Conservation (phyloP, 2,329 filamentous ascomycete species). For the Cladosporium sp. region DNA sequence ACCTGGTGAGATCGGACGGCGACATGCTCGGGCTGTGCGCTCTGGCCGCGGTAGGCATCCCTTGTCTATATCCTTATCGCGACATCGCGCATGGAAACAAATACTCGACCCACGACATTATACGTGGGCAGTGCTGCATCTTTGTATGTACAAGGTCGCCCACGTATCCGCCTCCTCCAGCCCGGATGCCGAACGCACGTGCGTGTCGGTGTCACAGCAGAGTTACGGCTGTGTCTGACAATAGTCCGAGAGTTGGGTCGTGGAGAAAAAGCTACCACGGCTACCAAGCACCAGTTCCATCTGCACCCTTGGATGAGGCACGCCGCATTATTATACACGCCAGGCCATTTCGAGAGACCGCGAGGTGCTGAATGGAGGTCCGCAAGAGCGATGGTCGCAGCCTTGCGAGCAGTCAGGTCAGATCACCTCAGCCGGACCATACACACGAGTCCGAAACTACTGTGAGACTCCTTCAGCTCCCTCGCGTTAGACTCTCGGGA, state of each 20-base stretch:
- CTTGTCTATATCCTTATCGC: constrained; percentile 1
- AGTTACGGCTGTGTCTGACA: background rate
- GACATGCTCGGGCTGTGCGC: too few relatives aligned
- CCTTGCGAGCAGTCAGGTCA: background rate
- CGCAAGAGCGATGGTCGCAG: background rate
- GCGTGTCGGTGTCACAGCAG: constrained; percentile 4
- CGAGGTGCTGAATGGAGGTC: too few relatives aligned
- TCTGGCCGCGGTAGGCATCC: constrained; percentile 2
- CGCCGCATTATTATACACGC: too few relatives aligned
- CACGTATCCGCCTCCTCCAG: background rate
- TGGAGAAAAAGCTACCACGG: background rate
- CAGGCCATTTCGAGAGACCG: too few relatives aligned
- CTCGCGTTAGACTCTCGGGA: too few relatives aligned
- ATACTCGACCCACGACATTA: too few relatives aligned
- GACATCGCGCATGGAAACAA: too few relatives aligned
- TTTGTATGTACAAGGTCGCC: too few relatives aligned
- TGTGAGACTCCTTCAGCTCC: too few relatives aligned
- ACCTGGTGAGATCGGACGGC: background rate
- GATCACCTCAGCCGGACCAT: background rate
- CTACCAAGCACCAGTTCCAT: background rate
- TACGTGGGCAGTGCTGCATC: too few relatives aligned
- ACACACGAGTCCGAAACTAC: background rate
- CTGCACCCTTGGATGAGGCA: background rate
- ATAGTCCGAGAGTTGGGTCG: background rate
- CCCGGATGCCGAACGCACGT: constrained; percentile 11